Evolutionary conservation across 129 eudicot genomes (phyloP).

Genomic region (Sambucus nigra): DNA sequence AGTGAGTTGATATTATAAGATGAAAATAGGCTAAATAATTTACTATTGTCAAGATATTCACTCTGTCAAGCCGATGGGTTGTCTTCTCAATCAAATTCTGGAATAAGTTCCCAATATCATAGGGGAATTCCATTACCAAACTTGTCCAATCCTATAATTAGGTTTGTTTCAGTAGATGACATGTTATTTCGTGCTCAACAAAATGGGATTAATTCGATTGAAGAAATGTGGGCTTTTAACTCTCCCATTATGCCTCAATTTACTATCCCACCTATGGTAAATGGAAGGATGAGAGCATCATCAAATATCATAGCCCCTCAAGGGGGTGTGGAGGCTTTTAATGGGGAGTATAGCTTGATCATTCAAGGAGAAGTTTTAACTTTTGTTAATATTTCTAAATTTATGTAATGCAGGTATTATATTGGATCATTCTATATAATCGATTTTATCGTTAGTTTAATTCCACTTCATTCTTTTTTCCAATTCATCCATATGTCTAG

Average conservation of each 20-base stretch:
- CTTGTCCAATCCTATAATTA: slow-evolving; percentile 9
- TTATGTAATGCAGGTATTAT: too few relatives aligned
- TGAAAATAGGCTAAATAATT: slow-evolving; percentile 11
- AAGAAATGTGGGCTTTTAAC: slow-evolving; percentile 9
- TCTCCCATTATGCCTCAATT: slow-evolving; percentile 22
- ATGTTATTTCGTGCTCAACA: slow-evolving; percentile 10
- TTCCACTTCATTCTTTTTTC: too few relatives aligned
- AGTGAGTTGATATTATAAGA: slow-evolving; percentile 26
- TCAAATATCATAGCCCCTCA: slow-evolving; percentile 16
- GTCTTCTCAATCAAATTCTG: slow-evolving; percentile 19
- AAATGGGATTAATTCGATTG: slow-evolving; percentile 25
- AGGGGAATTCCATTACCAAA: slow-evolving; percentile 28
- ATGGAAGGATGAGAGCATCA: slow-evolving; percentile 19
- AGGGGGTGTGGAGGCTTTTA: slow-evolving; percentile 27
- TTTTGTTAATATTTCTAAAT: too few relatives aligned
- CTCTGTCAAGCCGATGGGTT: slow-evolving; percentile 17
- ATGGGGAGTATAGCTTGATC: slow-evolving; percentile 49
- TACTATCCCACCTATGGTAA: slow-evolving; percentile 9
- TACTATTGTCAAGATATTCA: slow-evolving; percentile 8
- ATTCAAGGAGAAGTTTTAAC: slow-evolving; percentile 46
- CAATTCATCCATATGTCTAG: too few relatives aligned
- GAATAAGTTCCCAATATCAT: slow-evolving; percentile 21
- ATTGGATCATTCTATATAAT: too few relatives aligned
- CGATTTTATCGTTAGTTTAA: too few relatives aligned
- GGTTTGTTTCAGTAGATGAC: slow-evolving; percentile 23